Evolutionary conservation across 306 rosid species (phyloP).

Genomic region (Trifolium subterraneum): DNA sequence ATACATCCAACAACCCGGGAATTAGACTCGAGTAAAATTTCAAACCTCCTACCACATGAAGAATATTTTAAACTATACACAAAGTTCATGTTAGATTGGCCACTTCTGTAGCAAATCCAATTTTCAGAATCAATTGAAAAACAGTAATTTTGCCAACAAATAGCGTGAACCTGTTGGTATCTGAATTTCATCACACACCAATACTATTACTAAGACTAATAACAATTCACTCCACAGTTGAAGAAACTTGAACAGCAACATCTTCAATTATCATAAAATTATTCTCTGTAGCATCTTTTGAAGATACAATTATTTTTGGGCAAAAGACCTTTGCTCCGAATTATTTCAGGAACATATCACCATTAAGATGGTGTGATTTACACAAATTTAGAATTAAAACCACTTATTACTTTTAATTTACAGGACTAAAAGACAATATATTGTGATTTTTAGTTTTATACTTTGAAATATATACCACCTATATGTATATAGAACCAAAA

Average conservation of each 20-base stretch:
- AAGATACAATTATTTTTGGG: slow-evolving; percentile 16
- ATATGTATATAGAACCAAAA: slow-evolving; percentile 33
- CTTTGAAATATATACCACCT: slow-evolving; percentile 39
- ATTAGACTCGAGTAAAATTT: no score
- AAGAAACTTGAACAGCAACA: slow-evolving; percentile 11
- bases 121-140: slow-evolving; percentile 9
- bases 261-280: slow-evolving; percentile 13
- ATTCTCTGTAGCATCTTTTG: slow-evolving; percentile 34
- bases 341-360: slow-evolving; percentile 31
- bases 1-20: no score
- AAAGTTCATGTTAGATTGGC: slow-evolving; percentile 2
- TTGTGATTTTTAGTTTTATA: slow-evolving; percentile 43
- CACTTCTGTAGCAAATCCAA: slow-evolving; percentile 17
- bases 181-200: slow-evolving; percentile 18
- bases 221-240: slow-evolving; percentile 7
- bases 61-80: neutral
- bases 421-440: slow-evolving; percentile 33
- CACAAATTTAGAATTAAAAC: slow-evolving; percentile 39
- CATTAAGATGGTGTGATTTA: slow-evolving; percentile 44
- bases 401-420: slow-evolving; percentile 44
- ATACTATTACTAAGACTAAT: neutral
- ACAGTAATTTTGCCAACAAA: neutral
- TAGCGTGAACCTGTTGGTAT: neutral
- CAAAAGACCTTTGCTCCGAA: slow-evolving; percentile 19
- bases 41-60: neutral